A percentile compares a stretch with the other conserved stretches of the same genome.
Conservation (phyloP, 352 stramenopile species). For the Phytophthora pseudosyringae region DNA sequence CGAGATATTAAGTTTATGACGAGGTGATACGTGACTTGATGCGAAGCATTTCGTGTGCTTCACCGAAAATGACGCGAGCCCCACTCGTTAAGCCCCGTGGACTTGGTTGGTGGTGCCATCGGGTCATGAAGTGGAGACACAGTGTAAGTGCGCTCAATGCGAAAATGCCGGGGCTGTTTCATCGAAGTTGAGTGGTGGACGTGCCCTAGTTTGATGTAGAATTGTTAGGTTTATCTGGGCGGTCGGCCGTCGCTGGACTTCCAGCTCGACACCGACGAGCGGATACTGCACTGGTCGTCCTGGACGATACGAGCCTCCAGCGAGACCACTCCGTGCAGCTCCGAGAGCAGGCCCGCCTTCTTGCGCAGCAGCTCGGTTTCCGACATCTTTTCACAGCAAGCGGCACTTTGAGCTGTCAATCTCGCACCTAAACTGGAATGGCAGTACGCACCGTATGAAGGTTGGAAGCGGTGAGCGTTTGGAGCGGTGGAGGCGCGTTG, state of each 20-base stretch:
- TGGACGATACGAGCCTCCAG: slow-evolving; percentile 58
- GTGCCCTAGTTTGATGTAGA: background rate
- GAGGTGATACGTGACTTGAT: no score
- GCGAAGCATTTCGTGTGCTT: no score
- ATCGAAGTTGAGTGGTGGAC: no score
- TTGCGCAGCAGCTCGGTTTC: slow-evolving; percentile 59
- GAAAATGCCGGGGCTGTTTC: no score
- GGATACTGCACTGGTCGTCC: slow-evolving; percentile 70
- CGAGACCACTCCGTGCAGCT: slow-evolving; percentile 63
- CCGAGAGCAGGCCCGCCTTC: slow-evolving; percentile 56
- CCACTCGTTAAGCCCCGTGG: no score
- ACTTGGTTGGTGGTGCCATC: no score
- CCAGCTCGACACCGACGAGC: slow-evolving; percentile 79
- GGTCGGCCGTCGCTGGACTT: slow-evolving; percentile 45
- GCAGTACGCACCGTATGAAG: slow-evolving; percentile 43
- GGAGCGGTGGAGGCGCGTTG: slow-evolving; percentile 8
- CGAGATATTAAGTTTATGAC: no score
- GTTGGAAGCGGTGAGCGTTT: slow-evolving; percentile 32
- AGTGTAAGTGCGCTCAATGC: no score
- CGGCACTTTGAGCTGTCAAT: background rate
- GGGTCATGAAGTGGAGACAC: no score
- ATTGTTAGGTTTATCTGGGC: slow-evolving; percentile 5
- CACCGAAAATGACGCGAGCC: no score
- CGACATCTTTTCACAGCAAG: slow-evolving; percentile 41
- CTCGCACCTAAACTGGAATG: background rate